Conservation (phyloP, 331 rosid species). For the Erythrophleum ivorense region DNA sequence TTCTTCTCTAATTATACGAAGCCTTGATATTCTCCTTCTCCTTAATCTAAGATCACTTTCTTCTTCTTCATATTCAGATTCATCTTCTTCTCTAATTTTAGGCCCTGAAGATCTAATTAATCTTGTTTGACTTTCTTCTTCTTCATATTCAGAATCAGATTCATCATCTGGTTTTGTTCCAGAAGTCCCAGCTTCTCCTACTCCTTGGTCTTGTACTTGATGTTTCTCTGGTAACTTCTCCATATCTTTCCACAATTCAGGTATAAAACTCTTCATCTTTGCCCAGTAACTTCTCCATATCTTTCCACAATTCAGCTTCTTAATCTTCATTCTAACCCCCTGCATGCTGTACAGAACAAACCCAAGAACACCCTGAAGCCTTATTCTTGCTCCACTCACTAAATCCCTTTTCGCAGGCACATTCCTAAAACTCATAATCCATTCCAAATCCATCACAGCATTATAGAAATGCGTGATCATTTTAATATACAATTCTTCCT, state of each 20-base stretch:
- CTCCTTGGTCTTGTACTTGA: neutral
- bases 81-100: too few species aligned
- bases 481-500: neutral
- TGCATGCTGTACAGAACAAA: neutral
- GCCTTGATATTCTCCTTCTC: too few species aligned
- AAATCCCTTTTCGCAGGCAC: neutral
- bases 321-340: neutral
- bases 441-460: neutral
- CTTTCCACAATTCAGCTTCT: neutral
- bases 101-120: too few species aligned
- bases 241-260: neutral
- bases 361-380: neutral
- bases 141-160: too few species aligned
- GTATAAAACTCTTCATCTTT: too few species aligned
- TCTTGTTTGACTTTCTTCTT: too few species aligned
- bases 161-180: neutral
- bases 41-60: too few species aligned
- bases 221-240: neutral
- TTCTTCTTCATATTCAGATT: too few species aligned
- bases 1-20: too few species aligned
- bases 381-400: neutral
- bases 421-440: neutral
- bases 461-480: neutral
- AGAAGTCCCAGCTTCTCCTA: neutral
- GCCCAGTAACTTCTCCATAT: neutral